These are phyloP conservation scores for Pleodorina starrii DNA, from an alignment of 139 green algal genomes.

Conservation along the genomic window DNA sequence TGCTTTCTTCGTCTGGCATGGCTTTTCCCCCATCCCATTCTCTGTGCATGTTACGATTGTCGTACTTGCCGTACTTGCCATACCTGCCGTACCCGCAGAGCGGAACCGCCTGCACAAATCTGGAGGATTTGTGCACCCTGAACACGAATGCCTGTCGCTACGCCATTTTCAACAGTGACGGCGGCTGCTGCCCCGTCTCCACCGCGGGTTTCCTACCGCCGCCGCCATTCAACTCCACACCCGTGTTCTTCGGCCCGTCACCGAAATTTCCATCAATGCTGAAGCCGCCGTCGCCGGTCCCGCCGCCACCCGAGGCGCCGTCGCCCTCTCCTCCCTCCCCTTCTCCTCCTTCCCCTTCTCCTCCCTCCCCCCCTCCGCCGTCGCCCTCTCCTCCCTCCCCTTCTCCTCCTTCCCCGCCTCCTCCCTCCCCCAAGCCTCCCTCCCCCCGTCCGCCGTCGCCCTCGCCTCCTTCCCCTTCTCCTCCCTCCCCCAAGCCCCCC, in stretches of 20 bases:
- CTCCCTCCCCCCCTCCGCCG: neutral
- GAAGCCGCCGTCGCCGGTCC: neutral
- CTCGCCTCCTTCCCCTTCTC: neutral
- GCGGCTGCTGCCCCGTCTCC: conserved; percentile 43
- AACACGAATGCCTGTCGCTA: neutral
- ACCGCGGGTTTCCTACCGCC: neutral
- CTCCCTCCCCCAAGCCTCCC: neutral
- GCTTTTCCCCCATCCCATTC: no score
- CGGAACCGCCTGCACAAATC: neutral
- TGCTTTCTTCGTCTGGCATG: no score
- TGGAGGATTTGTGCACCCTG: neutral
- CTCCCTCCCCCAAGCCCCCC: neutral
- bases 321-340: neutral
- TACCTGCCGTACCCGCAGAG: neutral
- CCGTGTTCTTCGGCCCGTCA: neutral
- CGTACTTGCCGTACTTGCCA: no score
- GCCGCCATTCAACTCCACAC: neutral
- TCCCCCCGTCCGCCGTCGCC: neutral
- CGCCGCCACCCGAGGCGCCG: neutral
- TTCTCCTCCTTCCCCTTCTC: neutral
- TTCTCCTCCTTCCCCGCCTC: neutral
- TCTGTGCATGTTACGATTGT: no score
- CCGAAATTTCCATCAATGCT: neutral
- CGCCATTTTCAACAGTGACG: conserved; percentile 42
- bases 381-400: neutral